phyloP scores from a whole-genome alignment of 1,284 basidiomycete species.

The Austroboletus olivaceoglutinosus region DNA sequence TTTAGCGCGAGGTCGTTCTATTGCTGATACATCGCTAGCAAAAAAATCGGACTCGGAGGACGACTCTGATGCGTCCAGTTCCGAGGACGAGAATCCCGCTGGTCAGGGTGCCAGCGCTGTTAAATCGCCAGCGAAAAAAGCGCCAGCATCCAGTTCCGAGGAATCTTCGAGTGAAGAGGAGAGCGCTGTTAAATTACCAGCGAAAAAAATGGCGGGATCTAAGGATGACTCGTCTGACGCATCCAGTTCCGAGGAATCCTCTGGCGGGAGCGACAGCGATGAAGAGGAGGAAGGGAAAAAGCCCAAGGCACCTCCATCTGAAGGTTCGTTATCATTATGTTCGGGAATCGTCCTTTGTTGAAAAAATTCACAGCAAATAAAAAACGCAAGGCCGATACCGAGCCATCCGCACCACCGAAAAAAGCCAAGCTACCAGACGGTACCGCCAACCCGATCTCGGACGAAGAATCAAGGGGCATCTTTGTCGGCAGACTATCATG shows the following conservation, averaged over 20 bases:
- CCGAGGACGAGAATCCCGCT: slow-evolving; percentile 7
- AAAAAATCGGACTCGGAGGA: neutral
- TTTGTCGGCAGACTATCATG: slow-evolving; percentile 95
- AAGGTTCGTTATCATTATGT: slow-evolving; percentile 9
- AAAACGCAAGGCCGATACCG: slow-evolving; percentile 87
- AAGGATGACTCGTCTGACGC: slow-evolving; percentile 4
- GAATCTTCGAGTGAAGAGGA: slow-evolving; percentile 18
- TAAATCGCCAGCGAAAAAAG: no score
- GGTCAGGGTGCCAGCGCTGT: no score
- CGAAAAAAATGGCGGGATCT: neutral
- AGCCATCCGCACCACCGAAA: slow-evolving; percentile 63
- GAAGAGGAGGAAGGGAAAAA: slow-evolving; percentile 20
- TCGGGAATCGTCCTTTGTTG: slow-evolving; percentile 31
- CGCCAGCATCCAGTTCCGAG: slow-evolving; percentile 10
- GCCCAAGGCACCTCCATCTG: neutral
- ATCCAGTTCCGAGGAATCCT: slow-evolving; percentile 16
- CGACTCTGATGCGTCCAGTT: slow-evolving; percentile 10
- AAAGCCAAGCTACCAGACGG: slow-evolving; percentile 76
- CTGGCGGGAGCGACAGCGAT: slow-evolving; percentile 24
- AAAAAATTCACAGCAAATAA: slow-evolving; percentile 30
- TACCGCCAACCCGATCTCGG: slow-evolving; percentile 44
- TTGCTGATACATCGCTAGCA: neutral
- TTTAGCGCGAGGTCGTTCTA: neutral
- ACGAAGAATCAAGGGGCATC: slow-evolving; percentile 69
- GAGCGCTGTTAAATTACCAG: neutral